Conservation (phyloP, 176 grass and related monocot species). For the Triticum monococcum region DNA sequence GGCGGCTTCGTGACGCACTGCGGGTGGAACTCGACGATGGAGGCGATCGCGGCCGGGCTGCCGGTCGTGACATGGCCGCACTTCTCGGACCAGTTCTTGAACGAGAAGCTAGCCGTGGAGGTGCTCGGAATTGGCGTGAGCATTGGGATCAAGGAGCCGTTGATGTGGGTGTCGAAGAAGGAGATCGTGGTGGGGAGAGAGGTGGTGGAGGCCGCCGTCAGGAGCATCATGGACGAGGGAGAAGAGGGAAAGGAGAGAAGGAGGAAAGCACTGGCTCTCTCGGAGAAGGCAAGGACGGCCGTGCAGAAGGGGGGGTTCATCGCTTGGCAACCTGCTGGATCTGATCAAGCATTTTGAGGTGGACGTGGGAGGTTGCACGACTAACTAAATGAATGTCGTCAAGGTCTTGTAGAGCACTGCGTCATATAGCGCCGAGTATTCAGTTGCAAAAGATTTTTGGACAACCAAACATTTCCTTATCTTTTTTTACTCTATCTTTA, state of each 20-base stretch:
- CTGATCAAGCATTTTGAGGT: conserved; percentile 15
- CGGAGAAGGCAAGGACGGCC: neutral
- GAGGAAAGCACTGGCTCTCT: neutral
- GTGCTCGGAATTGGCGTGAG: conserved; percentile 53
- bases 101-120: conserved; percentile 63
- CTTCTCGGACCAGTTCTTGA: conserved; percentile 58
- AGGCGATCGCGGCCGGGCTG: conserved; percentile 45
- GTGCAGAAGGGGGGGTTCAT: conserved; percentile 39
- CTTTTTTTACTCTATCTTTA: no score
- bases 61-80: conserved; percentile 63
- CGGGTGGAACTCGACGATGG: conserved; percentile 66
- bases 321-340: conserved; percentile 17
- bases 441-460: no score
- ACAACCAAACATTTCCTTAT: no score
- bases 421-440: no score
- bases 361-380: neutral
- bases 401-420: neutral
- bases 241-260: conserved; percentile 37
- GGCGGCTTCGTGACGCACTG: conserved; percentile 61
- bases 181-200: conserved; percentile 20
- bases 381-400: neutral
- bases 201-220: conserved; percentile 28
- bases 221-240: conserved; percentile 43
- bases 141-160: conserved; percentile 29
- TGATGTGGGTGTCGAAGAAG: neutral